Percentiles rank a stretch among this genome's conserved stretches.
phyloP scores from a whole-genome alignment of 345 rosid genomes.

The Rhodamnia rubescens region DNA sequence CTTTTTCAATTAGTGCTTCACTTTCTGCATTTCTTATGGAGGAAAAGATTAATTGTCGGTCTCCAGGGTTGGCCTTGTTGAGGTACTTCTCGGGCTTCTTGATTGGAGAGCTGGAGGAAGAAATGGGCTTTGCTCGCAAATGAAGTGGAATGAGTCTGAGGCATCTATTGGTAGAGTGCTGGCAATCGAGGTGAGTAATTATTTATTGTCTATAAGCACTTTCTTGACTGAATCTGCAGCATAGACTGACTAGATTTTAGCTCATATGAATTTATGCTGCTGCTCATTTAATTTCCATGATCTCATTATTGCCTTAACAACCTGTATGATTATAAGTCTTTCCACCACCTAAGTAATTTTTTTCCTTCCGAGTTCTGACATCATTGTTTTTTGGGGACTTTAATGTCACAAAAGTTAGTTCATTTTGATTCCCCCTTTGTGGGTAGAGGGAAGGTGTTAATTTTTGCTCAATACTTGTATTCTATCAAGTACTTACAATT shows the following conservation, averaged over 20 bases:
- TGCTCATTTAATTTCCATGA: not conserved
- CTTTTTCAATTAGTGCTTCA: not conserved
- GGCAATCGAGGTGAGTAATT: constrained; percentile 76
- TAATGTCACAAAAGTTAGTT: not conserved
- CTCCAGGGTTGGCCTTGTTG: constrained; percentile 88
- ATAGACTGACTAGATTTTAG: not conserved
- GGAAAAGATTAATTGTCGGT: not conserved
- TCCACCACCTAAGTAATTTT: not conserved
- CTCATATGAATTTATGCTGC: not conserved
- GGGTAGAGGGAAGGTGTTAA: not conserved
- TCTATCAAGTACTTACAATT: not conserved
- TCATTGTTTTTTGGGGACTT: not conserved
- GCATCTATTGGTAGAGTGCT: constrained; percentile 97
- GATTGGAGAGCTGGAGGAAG: constrained; percentile 97
- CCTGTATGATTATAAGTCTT: not conserved
- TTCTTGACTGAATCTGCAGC: not conserved
- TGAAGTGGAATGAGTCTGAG: constrained; percentile 99
- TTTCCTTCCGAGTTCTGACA: not conserved
- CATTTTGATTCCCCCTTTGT: not conserved
- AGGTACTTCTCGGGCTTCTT: constrained; percentile 92
- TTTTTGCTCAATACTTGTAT: not conserved
- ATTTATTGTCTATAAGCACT: not conserved
- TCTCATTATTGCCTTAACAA: not conserved
- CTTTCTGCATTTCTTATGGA: not conserved
- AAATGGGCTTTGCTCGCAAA: constrained; percentile 73